Evolutionary conservation across 305 asterid genomes (phyloP).

Genomic region (Stenogyne calaminthoides): DNA sequence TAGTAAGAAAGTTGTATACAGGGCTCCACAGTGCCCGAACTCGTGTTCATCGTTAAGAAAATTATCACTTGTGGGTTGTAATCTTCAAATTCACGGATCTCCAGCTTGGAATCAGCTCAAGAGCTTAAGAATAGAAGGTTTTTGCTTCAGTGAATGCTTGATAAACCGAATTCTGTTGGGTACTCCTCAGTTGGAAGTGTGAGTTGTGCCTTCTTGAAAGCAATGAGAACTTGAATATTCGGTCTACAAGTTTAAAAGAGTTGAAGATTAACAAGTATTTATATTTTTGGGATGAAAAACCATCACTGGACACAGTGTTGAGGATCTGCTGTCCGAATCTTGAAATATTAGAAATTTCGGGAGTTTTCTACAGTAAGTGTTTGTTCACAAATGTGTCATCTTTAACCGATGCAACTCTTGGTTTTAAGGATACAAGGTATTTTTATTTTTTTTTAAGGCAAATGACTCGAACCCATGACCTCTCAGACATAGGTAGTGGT

Average conservation of each 20-base stretch:
- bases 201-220: not conserved
- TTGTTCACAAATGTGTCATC: not conserved
- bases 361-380: not conserved
- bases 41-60: not conserved
- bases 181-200: not conserved
- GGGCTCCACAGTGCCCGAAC: not conserved
- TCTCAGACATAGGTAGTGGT: no score
- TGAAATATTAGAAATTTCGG: not conserved
- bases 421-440: not conserved
- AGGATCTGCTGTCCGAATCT: conserved; percentile 10
- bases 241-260: conserved; percentile 4
- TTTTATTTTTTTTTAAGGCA: not conserved
- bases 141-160: not conserved
- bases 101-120: not conserved
- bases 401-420: not conserved
- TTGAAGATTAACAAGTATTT: not conserved
- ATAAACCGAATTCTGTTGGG: not conserved
- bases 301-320: not conserved
- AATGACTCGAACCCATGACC: no score
- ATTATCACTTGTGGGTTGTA: not conserved
- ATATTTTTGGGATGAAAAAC: not conserved
- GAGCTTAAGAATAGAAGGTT: not conserved
- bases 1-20: not conserved
- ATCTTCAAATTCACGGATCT: not conserved
- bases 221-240: not conserved